Evolutionary conservation across 345 rosid species (phyloP).

Genomic region (Moringa oleifera): DNA sequence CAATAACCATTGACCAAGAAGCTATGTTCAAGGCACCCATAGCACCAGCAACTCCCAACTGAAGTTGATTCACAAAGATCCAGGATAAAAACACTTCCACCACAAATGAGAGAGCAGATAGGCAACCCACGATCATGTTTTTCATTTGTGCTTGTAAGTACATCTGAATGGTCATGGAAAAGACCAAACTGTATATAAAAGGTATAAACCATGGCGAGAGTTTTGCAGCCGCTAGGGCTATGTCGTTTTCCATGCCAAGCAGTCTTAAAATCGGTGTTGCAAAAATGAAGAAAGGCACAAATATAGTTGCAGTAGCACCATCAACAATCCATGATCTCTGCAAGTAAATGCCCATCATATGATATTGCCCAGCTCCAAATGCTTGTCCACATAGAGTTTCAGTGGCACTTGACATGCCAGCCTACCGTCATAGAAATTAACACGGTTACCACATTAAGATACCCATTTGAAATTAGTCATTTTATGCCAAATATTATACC

Average conservation of each 20-base stretch:
- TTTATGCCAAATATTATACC: too few relatives aligned
- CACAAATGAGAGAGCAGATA: slow-evolving; percentile 22
- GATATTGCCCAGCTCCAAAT: slow-evolving; percentile 52
- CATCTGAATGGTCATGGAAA: slow-evolving; percentile 44
- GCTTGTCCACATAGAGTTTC: slow-evolving; percentile 65
- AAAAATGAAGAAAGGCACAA: slow-evolving; percentile 37
- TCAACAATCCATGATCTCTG: slow-evolving; percentile 56
- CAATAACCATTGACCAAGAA: slow-evolving; percentile 37
- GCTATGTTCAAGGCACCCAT: slow-evolving; percentile 40
- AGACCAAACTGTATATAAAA: slow-evolving; percentile 27
- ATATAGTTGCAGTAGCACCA: slow-evolving; percentile 22
- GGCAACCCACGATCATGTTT: slow-evolving; percentile 40
- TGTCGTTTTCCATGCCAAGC: slow-evolving; percentile 33
- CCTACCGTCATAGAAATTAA: slow-evolving; percentile 16
- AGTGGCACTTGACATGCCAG: slow-evolving; percentile 59
- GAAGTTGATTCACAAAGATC: slow-evolving; percentile 33
- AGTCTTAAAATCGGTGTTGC: slow-evolving; percentile 34
- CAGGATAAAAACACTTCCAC: slow-evolving; percentile 34
- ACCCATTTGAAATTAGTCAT: too few relatives aligned
- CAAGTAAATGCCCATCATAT: slow-evolving; percentile 54
- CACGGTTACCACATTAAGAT: too few relatives aligned
- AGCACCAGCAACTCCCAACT: slow-evolving; percentile 46
- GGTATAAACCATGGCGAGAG: slow-evolving; percentile 57
- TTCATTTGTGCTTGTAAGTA: slow-evolving; percentile 54
- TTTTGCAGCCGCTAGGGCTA: slow-evolving; percentile 34